phyloP scores from a whole-genome alignment of 148 eudicot genomes.

The Fagopyrum tataricum region DNA sequence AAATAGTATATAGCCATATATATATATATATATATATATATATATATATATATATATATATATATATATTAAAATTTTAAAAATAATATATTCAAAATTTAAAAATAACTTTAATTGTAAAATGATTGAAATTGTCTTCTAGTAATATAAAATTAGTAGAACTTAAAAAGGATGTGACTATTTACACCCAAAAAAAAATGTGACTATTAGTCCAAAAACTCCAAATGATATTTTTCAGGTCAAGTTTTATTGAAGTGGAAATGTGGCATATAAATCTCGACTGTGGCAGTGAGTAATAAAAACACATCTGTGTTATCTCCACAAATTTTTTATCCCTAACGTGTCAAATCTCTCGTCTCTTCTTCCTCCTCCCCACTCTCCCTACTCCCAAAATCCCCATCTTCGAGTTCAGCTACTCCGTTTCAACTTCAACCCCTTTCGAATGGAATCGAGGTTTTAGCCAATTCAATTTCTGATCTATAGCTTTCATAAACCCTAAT shows the following conservation, averaged over 20 bases:
- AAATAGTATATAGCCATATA: no score
- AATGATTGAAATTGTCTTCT: no score
- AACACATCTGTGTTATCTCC: conserved; percentile 1
- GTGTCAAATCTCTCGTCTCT: neutral
- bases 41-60: no score
- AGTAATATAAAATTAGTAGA: no score
- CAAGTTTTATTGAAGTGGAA: neutral
- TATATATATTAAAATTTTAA: no score
- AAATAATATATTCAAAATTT: no score
- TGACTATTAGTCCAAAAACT: neutral
- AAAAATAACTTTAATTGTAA: no score
- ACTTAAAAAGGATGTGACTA: no score
- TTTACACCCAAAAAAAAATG: no score
- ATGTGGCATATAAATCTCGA: neutral
- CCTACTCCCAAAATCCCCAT: neutral
- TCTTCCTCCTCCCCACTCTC: neutral
- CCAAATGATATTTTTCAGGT: neutral
- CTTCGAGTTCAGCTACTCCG: neutral
- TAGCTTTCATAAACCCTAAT: neutral
- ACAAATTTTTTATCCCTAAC: neutral
- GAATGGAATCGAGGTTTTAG: neutral
- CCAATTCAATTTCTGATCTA: neutral
- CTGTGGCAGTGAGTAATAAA: neutral
- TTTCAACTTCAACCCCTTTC: neutral
- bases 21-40: no score